These are phyloP conservation scores for Aspergillus niger DNA, from an alignment of 2,329 filamentous ascomycete species.

Conservation along the genomic window DNA sequence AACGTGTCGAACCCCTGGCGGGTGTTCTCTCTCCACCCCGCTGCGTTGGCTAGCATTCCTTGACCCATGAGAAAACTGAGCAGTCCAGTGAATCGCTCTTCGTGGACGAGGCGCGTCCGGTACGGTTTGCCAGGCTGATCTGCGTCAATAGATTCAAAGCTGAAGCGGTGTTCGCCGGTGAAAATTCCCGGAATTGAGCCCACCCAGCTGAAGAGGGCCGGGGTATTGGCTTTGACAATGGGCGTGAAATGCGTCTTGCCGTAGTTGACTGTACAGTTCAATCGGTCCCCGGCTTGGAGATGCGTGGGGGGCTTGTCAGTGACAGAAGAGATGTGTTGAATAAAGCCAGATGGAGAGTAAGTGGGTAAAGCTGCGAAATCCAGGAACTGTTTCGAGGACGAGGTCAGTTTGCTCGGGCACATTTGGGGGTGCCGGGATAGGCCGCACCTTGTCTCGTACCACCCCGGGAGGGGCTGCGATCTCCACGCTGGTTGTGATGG, in stretches of 20 bases:
- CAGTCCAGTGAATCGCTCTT: conserved; percentile 12
- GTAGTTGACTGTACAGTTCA: conserved; percentile 5
- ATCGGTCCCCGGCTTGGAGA: conserved; percentile 10
- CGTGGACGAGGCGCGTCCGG: conserved; percentile 10
- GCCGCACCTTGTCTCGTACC: conserved; percentile 12
- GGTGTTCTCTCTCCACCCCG: background rate
- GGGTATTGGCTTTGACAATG: background rate
- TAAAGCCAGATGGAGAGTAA: conserved; percentile 11
- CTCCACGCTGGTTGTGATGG: conserved; percentile 9
- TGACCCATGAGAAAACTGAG: conserved; percentile 12
- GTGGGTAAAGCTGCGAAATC: conserved; percentile 11
- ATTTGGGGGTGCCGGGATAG: background rate
- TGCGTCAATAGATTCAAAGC: background rate
- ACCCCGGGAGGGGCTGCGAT: conserved; percentile 10
- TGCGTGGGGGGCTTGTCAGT: background rate
- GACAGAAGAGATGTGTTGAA: conserved; percentile 1
- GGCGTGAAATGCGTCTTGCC: conserved; percentile 14
- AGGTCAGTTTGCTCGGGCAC: background rate
- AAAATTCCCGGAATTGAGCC: conserved; percentile 7
- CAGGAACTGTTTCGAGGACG: conserved; percentile 8
- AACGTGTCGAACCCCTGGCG: conserved; percentile 5
- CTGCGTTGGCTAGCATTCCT: background rate
- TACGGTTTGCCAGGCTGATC: background rate
- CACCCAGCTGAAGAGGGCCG: conserved; percentile 2
- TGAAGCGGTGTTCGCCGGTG: conserved; percentile 11